These are phyloP conservation scores for Botrytis sinoallii DNA, from an alignment of 2,329 filamentous ascomycete genomes.

Conservation along the genomic window DNA sequence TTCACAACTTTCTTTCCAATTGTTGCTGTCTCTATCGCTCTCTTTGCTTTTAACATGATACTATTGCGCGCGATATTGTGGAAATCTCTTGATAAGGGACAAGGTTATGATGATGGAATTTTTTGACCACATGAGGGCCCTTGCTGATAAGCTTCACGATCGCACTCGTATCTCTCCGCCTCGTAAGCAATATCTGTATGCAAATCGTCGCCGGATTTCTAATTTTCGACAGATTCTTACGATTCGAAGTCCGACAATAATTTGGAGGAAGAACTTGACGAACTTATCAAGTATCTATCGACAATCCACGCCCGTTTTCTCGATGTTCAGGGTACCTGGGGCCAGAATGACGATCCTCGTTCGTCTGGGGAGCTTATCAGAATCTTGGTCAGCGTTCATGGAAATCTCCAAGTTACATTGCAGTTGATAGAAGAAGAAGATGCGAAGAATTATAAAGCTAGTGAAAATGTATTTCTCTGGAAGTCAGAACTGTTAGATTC, in stretches of 20 bases:
- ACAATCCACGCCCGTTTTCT: neutral
- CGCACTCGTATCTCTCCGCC: neutral
- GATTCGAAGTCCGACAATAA: neutral
- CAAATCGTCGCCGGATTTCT: neutral
- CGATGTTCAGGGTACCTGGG: neutral
- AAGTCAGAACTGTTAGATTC: too few relatives aligned
- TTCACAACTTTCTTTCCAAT: neutral
- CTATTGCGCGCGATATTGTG: neutral
- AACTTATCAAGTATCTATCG: conserved; percentile 2
- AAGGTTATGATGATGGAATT: conserved; percentile 16
- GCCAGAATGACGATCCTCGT: neutral
- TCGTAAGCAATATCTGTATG: neutral
- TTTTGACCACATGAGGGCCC: conserved; percentile 8
- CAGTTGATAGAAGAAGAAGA: neutral
- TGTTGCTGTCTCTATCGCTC: neutral
- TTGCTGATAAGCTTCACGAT: conserved; percentile 1
- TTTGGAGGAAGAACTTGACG: neutral
- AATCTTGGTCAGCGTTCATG: neutral
- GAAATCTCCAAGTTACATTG: neutral
- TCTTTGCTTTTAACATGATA: conserved; percentile 13
- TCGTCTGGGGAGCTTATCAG: neutral
- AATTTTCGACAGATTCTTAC: neutral
- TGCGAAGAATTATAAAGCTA: neutral
- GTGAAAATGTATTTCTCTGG: neutral
- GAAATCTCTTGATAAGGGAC: neutral